Evolutionary conservation across 257 asterid genomes (phyloP), one percentile per base, ranked within the genome.

Genomic region (Orobanche coerulescens): DNA sequence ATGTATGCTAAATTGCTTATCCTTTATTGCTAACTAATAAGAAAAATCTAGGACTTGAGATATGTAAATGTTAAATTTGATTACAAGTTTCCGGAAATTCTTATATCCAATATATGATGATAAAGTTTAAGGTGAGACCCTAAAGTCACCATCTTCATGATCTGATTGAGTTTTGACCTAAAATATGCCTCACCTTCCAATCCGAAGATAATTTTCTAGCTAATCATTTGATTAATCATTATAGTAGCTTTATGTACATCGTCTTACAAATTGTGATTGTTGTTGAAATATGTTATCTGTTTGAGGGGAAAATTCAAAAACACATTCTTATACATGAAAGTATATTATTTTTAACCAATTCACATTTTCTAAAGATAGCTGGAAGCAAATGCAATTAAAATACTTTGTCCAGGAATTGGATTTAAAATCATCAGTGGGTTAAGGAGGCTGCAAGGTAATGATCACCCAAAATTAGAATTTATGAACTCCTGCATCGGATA

Each of bases 331-430:
- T 43, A 42, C 33, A 1, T 65, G 14, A 22, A 28, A 15, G 10
- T 37, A n/a, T n/a, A 9, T 40, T 36, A 33, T n/a, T 62, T 49
- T 43, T 10, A 19, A 7, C 16, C 19, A 26, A 8, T 34, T 34
- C 0, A 11, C 20, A 20, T 55, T 44, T 49, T 28, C 42, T 43
- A 36, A 31, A 18, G 56, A 46, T 44, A 6, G 11, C 47, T 62
- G 68, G 68, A 30, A 64, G 8, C 14, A 50, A 62, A 42, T 61
- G 44, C 51, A 16, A 52, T 18, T 2, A 20, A 42, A 62, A 31
- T 61, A 52, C 7, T 61, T 52, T 61, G 14, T 22, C 56, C 23
- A 7, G 22, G 22, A 31, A 13, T 58, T 11, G 43, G 34, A 12
- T 28, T 34, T 11, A 63, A 49, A 33, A 26, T 56, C 15, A 49